These are phyloP conservation scores for Pyrenochaeta sp. DNA, from an alignment of 2,329 filamentous ascomycete species.

Conservation along the genomic window DNA sequence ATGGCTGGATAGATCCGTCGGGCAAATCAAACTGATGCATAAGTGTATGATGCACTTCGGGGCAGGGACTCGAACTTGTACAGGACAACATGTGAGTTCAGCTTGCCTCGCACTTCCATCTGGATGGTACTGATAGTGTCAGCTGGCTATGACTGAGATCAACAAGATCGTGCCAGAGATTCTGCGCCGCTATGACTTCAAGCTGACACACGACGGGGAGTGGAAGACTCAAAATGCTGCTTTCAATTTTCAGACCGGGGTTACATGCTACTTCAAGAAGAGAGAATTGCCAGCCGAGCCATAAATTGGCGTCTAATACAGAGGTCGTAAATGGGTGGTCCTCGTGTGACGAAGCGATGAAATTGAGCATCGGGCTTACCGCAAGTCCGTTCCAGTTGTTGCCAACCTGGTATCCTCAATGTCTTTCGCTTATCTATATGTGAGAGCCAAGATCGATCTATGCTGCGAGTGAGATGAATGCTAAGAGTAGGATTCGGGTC, in stretches of 20 bases:
- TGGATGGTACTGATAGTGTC: neutral
- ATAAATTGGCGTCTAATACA: neutral
- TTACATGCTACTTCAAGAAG: conserved; percentile 18
- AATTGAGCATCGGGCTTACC: no score
- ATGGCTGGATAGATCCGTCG: conserved; percentile 64
- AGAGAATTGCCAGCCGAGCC: neutral
- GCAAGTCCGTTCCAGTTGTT: no score
- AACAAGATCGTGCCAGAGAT: conserved; percentile 31
- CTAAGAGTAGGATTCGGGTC: neutral
- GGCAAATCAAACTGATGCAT: conserved; percentile 69
- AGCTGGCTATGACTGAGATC: conserved; percentile 26
- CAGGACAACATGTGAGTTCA: conserved; percentile 7
- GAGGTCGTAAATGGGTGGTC: neutral
- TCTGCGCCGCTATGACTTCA: conserved; percentile 22
- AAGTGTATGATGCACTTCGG: conserved; percentile 67
- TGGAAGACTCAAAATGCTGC: conserved; percentile 31
- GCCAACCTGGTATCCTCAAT: no score
- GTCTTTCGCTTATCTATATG: no score
- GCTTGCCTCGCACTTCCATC: neutral
- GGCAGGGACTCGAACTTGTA: conserved; percentile 1
- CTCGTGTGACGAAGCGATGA: neutral
- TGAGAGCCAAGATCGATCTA: no score
- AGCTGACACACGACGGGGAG: conserved; percentile 29
- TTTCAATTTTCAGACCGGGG: conserved; percentile 29
- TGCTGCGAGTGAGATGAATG: no score